Conservation (phyloP, 129 eudicot genomes). For the Scalesia atractyloides region DNA sequence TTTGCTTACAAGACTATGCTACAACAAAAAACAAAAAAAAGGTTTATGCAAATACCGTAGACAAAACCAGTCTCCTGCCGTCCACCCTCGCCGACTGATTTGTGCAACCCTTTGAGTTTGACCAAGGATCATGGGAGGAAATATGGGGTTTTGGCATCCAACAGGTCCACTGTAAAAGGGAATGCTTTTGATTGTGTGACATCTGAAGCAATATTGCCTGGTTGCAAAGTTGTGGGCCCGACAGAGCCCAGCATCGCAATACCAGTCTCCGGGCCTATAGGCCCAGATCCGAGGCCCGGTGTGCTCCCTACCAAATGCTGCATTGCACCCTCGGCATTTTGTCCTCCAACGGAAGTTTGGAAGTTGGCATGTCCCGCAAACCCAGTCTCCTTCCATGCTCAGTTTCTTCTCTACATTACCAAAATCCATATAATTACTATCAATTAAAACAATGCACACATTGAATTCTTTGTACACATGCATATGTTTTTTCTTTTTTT, state of each 20-base stretch:
- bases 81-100: conserved; percentile 26
- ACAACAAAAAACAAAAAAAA: not conserved
- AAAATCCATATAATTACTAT: not conserved
- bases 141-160: not conserved
- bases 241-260: conserved; percentile 19
- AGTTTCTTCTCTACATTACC: conserved; percentile 7
- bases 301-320: not conserved
- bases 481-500: no score
- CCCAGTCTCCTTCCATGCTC: conserved; percentile 27
- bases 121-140: conserved; percentile 2
- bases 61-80: conserved; percentile 38
- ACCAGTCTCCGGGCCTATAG: conserved; percentile 33
- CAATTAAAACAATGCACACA: no score
- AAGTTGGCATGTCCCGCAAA: conserved; percentile 18
- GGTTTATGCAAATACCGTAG: conserved; percentile 16
- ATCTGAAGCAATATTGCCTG: conserved; percentile 24
- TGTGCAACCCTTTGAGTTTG: not conserved
- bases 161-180: not conserved
- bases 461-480: not conserved
- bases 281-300: not conserved
- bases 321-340: conserved; percentile 22
- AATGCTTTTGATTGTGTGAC: conserved; percentile 8
- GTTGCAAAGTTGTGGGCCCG: conserved; percentile 31
- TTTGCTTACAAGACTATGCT: not conserved
- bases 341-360: conserved; percentile 26